phyloP scores from a whole-genome alignment of 768 basidiomycete genomes.

The Russula ochroleuca region DNA sequence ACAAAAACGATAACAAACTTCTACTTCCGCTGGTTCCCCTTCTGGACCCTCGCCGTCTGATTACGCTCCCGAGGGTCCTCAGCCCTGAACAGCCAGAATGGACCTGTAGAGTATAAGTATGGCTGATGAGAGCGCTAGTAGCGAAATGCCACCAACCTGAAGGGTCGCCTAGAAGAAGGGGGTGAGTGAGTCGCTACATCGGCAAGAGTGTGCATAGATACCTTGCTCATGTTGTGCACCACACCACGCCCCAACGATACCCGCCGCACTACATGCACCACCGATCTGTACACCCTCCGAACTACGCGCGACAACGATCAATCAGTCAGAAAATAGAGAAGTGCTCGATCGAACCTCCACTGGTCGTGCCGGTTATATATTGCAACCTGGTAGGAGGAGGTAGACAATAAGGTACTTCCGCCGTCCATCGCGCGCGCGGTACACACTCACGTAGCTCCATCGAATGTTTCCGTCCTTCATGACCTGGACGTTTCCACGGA shows the following conservation, averaged over 20 bases:
- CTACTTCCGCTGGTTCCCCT: too few species aligned
- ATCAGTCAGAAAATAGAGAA: not conserved
- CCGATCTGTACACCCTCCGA: slow-evolving; percentile 68
- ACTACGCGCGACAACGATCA: slow-evolving; percentile 39
- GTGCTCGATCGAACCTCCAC: slow-evolving; percentile 48
- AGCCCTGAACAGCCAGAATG: slow-evolving; percentile 66
- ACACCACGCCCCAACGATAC: slow-evolving; percentile 67
- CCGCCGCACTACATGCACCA: slow-evolving; percentile 57
- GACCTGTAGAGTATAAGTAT: slow-evolving; percentile 40
- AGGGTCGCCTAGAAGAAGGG: slow-evolving; percentile 49
- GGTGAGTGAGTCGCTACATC: slow-evolving; percentile 8
- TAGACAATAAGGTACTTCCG: not conserved
- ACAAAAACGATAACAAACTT: too few species aligned
- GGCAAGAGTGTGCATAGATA: slow-evolving; percentile 21
- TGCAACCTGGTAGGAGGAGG: slow-evolving; percentile 43
- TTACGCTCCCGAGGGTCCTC: slow-evolving; percentile 32
- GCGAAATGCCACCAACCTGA: slow-evolving; percentile 45
- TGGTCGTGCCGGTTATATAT: slow-evolving; percentile 50
- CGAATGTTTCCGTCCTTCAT: slow-evolving; percentile 35
- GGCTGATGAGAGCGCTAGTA: not conserved
- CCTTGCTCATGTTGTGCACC: slow-evolving; percentile 50
- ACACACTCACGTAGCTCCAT: slow-evolving; percentile 50
- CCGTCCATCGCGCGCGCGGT: not conserved
- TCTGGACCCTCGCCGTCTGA: not conserved
- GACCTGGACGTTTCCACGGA: slow-evolving; percentile 37